phyloP scores from a whole-genome alignment of 176 grass and related monocot species.

The Paspalum notatum region DNA sequence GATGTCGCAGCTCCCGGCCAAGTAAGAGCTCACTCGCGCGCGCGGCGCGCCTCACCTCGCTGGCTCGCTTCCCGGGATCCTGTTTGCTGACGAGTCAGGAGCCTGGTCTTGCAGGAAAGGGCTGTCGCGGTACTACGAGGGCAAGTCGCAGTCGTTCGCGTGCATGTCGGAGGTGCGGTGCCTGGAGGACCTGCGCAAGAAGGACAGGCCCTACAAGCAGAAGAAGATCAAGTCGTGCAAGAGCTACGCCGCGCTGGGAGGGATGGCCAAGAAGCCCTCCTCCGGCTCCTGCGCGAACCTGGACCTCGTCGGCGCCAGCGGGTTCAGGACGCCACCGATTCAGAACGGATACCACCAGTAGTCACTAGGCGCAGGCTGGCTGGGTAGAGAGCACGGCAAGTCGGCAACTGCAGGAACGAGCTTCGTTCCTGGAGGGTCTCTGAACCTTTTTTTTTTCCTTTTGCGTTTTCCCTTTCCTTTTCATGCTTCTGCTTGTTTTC shows the following conservation, averaged over 20 bases:
- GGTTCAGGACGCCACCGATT: conserved; percentile 47
- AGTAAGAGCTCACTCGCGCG: too few relatives aligned
- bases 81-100: background rate
- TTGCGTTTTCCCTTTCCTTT: too few relatives aligned
- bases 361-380: background rate
- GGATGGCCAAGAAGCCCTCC: conserved; percentile 36
- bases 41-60: background rate
- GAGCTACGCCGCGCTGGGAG: conserved; percentile 51
- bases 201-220: conserved; percentile 58
- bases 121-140: conserved; percentile 73
- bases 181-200: conserved; percentile 77
- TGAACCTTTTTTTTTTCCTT: background rate
- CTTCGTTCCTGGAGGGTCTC: conserved; percentile 27
- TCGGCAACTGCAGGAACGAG: background rate
- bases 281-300: conserved; percentile 52
- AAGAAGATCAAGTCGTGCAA: conserved; percentile 71
- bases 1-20: conserved; percentile 57
- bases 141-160: conserved; percentile 86
- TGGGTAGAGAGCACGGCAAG: background rate
- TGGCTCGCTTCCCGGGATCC: background rate
- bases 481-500: background rate
- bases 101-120: conserved; percentile 49
- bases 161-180: conserved; percentile 65
- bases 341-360: conserved; percentile 50
- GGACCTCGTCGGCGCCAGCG: conserved; percentile 30